phyloP scores from a whole-genome alignment of 148 eudicot species.

The Chenopodium berlandieri region DNA sequence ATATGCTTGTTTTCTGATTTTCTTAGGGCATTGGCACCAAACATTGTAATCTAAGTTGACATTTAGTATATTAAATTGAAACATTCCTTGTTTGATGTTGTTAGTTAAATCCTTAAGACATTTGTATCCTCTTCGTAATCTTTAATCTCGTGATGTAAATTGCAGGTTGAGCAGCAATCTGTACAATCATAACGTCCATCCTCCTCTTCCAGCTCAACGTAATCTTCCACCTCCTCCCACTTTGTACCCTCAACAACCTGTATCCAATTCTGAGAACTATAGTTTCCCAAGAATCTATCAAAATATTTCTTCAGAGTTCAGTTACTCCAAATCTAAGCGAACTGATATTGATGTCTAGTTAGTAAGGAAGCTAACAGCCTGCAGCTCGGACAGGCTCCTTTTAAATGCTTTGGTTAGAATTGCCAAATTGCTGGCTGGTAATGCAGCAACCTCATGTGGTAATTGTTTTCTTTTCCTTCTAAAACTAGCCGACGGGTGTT shows the following conservation, averaged over 20 bases:
- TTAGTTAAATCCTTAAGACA: background rate
- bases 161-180: slow-evolving; percentile 53
- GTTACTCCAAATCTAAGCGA: slow-evolving; percentile 63
- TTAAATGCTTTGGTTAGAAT: background rate
- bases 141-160: background rate
- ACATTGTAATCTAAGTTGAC: too few species aligned
- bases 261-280: slow-evolving; percentile 63
- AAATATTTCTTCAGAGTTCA: slow-evolving; percentile 40
- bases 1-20: background rate
- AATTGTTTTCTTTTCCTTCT: background rate
- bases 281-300: slow-evolving; percentile 53
- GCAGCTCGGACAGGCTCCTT: background rate
- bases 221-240: slow-evolving; percentile 88
- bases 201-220: slow-evolving; percentile 89
- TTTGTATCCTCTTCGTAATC: background rate
- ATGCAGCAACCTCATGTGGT: background rate
- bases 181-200: slow-evolving; percentile 60
- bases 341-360: slow-evolving; percentile 71
- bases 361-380: background rate
- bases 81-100: background rate
- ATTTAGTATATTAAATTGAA: too few species aligned
- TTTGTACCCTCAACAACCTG: slow-evolving; percentile 84
- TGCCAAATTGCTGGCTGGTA: background rate
- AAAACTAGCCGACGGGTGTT: background rate
- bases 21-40: too few species aligned